Base-by-base conservation (phyloP, 164 flowering plant species). In the Nymphaea thermarum region DNA sequence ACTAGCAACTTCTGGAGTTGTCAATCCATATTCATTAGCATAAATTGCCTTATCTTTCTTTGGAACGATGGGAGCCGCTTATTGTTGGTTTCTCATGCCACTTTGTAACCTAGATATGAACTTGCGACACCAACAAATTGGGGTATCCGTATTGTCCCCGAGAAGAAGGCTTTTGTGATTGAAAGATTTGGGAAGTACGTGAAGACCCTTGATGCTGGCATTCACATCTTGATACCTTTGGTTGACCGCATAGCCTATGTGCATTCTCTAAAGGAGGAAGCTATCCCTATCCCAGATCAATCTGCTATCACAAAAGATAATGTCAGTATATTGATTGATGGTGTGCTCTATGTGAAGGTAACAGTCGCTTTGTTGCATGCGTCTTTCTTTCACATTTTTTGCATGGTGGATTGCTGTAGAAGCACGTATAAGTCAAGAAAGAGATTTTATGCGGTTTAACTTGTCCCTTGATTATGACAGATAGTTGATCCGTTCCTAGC, bases 281-380 rank as follows among this genome's bases (percentile, higher is more conserved):
- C 96, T 2, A 94, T 94, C 71, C 87, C 84, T 0, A 85, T 90
- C 44, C 89, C 93, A 0, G 85, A 87, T 68, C 99, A 94, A 74
- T 80, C 90, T 47, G 99, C 97, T 44, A 90, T 91, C 70, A 91
- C 99, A 3, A 90, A 82, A 77, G 99, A 91, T 64, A 94, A 94
- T 79, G 99, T 90, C 77, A 84, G 85, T 87, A 87, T 94, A 60
- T 65, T 75, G 64, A 91, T 91, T 44, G 89, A 83, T 72, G 98
- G 97, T 0, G 88, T 91, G 43, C 89, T 93, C 44, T 93, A 89
- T 69, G 86, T 89, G 5, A 91, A 83, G 95, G 98, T 84, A 70
- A 6, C 42, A 2, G n/a, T 62, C 42, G 12, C n/a, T 4, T 8
- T 62, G 14, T 2, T 51, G 2, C 14, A 51, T 51, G 5, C 3